Percentiles rank a stretch among this genome's conserved stretches.
These are phyloP conservation scores for Drosera spatulata DNA, from an alignment of 179 eudicot genomes.

Conservation along the genomic window DNA sequence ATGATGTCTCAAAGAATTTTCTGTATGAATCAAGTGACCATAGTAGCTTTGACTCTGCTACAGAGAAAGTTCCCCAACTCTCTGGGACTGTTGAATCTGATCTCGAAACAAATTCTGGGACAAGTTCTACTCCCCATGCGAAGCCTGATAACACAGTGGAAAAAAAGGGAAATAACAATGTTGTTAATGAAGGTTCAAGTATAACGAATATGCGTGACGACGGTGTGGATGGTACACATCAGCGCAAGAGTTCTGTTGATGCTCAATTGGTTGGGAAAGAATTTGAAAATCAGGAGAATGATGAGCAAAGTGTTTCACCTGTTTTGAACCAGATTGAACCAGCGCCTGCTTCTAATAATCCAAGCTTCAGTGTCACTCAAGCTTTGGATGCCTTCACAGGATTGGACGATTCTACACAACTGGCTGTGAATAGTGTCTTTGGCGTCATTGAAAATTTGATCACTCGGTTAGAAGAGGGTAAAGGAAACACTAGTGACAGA, in stretches of 20 bases:
- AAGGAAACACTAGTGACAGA: constrained; percentile 17
- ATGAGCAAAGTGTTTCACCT: constrained; percentile 30
- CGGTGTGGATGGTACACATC: constrained; percentile 23
- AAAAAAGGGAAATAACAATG: constrained; percentile 12
- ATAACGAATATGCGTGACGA: constrained; percentile 13
- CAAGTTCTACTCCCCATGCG: constrained; percentile 8
- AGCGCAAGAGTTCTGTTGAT: constrained; percentile 27
- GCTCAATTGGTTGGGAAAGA: constrained; percentile 28
- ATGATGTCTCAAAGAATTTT: constrained; percentile 14
- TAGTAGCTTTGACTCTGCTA: constrained; percentile 20
- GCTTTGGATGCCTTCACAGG: constrained; percentile 83
- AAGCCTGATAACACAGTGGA: constrained; percentile 19
- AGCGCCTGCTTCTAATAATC: constrained; percentile 18
- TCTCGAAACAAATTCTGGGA: constrained; percentile 10
- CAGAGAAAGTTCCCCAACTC: constrained; percentile 17
- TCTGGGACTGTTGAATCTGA: constrained; percentile 23
- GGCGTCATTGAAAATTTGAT: constrained; percentile 84
- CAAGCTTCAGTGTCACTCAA: constrained; percentile 55
- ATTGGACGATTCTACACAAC: constrained; percentile 91
- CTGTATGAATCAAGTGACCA: constrained; percentile 9
- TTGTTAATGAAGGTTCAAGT: constrained; percentile 18
- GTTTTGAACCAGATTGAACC: constrained; percentile 24
- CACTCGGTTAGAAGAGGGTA: constrained; percentile 55
- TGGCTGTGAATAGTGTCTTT: constrained; percentile 89
- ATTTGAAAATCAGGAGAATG: constrained; percentile 24